Conservation (phyloP, 2,329 filamentous ascomycete genomes). For the Xylaria sp. region DNA sequence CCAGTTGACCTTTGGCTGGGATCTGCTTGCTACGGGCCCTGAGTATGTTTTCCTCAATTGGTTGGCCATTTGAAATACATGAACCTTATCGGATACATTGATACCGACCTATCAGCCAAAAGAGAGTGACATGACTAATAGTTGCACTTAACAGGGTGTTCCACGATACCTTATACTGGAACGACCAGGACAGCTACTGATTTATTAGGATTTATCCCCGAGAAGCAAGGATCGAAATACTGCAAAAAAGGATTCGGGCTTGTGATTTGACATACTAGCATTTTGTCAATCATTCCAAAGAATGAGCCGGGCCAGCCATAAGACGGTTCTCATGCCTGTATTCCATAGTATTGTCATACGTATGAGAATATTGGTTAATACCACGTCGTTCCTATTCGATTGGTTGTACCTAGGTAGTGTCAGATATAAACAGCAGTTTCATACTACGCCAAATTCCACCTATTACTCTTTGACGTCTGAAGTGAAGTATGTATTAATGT, state of each 20-base stretch:
- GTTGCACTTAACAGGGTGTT: constrained; percentile 44
- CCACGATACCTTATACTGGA: constrained; percentile 64
- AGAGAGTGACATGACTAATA: constrained; percentile 5
- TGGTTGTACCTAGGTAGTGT: neutral
- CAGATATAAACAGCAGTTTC: neutral
- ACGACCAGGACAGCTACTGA: constrained; percentile 59
- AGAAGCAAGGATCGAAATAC: neutral
- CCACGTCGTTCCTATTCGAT: neutral
- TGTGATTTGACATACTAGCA: neutral
- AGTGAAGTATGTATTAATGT: neutral
- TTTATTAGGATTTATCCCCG: neutral
- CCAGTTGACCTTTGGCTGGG: constrained; percentile 66
- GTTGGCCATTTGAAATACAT: neutral
- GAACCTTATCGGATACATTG: neutral
- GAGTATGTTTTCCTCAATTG: constrained; percentile 55
- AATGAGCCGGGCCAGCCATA: neutral
- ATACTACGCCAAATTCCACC: neutral
- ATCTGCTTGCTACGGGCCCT: constrained; percentile 64
- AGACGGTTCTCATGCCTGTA: neutral
- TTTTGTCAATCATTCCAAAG: neutral
- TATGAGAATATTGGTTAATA: neutral
- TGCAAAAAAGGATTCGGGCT: neutral
- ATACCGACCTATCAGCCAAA: neutral
- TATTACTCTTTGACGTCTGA: neutral
- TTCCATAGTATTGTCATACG: neutral